phyloP scores from a whole-genome alignment of 2,329 filamentous ascomycete genomes.

The Xylaria sp. region DNA sequence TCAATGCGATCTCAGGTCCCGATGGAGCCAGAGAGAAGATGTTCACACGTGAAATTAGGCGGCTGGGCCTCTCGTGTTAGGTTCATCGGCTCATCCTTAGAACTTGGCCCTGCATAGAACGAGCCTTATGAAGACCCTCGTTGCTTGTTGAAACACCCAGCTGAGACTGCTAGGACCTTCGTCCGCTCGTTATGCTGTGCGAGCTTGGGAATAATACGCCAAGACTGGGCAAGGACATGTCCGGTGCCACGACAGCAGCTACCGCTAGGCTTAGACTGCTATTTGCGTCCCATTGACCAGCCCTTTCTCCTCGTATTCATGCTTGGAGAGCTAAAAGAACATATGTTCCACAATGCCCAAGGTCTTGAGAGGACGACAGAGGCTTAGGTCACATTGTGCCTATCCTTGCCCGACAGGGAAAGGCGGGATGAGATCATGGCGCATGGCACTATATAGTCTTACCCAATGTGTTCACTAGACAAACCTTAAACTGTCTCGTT shows the following conservation, averaged over 20 bases:
- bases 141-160: no score
- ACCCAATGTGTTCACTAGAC: not conserved
- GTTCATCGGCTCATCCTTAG: no score
- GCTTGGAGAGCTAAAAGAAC: not conserved
- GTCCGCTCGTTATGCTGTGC: not conserved
- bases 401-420: not conserved
- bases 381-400: not conserved
- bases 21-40: not conserved
- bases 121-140: no score
- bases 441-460: not conserved
- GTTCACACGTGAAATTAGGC: not conserved
- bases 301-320: constrained; percentile 3
- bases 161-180: no score
- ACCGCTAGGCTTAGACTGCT: not conserved
- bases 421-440: constrained; percentile 9
- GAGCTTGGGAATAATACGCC: constrained; percentile 3
- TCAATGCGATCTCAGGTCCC: not conserved
- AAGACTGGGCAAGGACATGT: not conserved
- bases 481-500: constrained; percentile 1
- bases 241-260: constrained; percentile 6
- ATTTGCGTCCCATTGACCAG: not conserved
- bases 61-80: no score
- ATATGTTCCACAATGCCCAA: not conserved
- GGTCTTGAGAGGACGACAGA: not conserved
- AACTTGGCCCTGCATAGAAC: no score